A percentile compares a stretch with the other conserved stretches of the same genome.
Conservation (phyloP, 345 rosid species). For the Linum lewisii region DNA sequence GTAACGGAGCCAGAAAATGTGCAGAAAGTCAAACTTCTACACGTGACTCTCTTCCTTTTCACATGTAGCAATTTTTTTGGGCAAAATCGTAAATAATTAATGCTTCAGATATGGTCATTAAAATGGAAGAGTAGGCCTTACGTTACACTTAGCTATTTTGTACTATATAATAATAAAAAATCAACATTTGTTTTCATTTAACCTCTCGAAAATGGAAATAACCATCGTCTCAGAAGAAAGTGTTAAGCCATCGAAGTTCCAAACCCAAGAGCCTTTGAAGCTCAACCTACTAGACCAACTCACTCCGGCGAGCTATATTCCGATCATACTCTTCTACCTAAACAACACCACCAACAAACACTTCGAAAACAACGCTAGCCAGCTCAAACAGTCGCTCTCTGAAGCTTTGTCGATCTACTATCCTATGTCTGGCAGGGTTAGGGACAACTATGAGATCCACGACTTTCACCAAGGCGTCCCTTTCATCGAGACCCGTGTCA, state of each 20-base stretch:
- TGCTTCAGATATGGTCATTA: no score
- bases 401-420: slow-evolving; percentile 16
- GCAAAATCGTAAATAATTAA: no score
- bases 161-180: no score
- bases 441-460: slow-evolving; percentile 10
- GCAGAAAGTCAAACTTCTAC: no score
- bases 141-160: no score
- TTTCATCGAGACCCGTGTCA: slow-evolving; percentile 3
- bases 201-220: slow-evolving; percentile 14
- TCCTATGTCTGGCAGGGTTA: slow-evolving; percentile 14
- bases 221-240: slow-evolving; percentile 12
- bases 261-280: slow-evolving; percentile 7
- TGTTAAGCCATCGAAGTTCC: slow-evolving; percentile 11
- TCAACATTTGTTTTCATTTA: no score
- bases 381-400: slow-evolving; percentile 10
- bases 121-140: no score
- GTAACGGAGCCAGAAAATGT: no score
- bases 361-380: background rate
- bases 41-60: no score
- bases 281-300: slow-evolving; percentile 13
- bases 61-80: no score
- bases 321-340: slow-evolving; percentile 7
- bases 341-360: background rate
- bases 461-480: slow-evolving; percentile 13
- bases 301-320: slow-evolving; percentile 12